These are phyloP conservation scores for Wakefieldia striispora DNA, from an alignment of 768 basidiomycete genomes.

Conservation along the genomic window DNA sequence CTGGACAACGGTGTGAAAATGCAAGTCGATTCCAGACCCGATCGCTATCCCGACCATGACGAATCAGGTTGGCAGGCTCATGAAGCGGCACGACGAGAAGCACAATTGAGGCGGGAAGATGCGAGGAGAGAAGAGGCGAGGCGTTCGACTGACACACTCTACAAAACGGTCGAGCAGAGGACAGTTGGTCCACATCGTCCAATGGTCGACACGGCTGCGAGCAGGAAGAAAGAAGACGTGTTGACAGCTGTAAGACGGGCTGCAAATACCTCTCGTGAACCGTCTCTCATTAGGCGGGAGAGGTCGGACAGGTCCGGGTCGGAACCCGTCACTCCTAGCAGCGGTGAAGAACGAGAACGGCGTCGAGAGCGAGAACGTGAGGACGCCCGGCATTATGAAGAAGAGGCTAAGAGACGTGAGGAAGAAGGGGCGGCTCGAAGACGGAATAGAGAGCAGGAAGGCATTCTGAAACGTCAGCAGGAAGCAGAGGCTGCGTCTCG, in stretches of 20 bases:
- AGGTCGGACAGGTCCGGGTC: slow-evolving; percentile 23
- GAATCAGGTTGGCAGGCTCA: slow-evolving; percentile 34
- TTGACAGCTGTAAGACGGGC: slow-evolving; percentile 25
- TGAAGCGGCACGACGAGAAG: slow-evolving; percentile 31
- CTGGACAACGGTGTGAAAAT: slow-evolving; percentile 19
- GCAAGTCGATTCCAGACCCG: slow-evolving; percentile 26
- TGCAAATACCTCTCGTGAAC: slow-evolving; percentile 21
- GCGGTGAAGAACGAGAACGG: slow-evolving; percentile 24
- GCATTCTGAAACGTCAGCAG: slow-evolving; percentile 54
- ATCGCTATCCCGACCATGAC: slow-evolving; percentile 26
- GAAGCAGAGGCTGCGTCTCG: slow-evolving; percentile 55
- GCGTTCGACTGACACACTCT: slow-evolving; percentile 35
- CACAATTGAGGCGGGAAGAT: slow-evolving; percentile 33
- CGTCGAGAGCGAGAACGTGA: slow-evolving; percentile 28
- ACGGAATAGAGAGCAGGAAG: slow-evolving; percentile 53
- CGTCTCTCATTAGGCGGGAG: slow-evolving; percentile 23
- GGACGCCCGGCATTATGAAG: slow-evolving; percentile 40
- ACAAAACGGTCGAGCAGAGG: slow-evolving; percentile 24
- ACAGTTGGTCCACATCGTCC: slow-evolving; percentile 21
- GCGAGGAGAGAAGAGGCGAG: slow-evolving; percentile 35
- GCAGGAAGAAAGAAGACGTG: slow-evolving; percentile 33
- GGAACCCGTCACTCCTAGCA: slow-evolving; percentile 27
- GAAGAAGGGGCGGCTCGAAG: slow-evolving; percentile 46
- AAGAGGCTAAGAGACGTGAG: slow-evolving; percentile 44
- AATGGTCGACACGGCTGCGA: slow-evolving; percentile 27